Conservation (phyloP, 2,329 filamentous ascomycete species). For the Alternaria metachromatica region DNA sequence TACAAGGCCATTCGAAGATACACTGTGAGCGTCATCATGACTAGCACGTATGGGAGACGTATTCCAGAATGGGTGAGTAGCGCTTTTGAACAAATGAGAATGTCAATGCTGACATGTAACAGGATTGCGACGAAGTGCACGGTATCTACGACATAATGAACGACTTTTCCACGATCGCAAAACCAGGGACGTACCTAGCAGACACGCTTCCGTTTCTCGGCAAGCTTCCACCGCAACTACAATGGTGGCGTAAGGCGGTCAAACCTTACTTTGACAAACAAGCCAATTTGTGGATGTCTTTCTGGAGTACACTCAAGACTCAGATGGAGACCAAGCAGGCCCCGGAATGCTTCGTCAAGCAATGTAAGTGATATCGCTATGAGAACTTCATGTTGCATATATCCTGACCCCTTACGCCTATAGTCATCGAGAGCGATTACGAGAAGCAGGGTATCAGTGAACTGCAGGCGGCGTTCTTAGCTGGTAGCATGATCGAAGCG, state of each 20-base stretch:
- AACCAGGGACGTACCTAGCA: conserved; percentile 40
- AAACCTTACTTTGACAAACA: conserved; percentile 41
- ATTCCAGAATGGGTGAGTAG: conserved; percentile 41
- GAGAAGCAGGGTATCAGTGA: conserved; percentile 49
- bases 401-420: neutral
- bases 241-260: conserved; percentile 40
- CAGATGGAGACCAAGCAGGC: conserved; percentile 42
- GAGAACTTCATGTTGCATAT: rapidly evolving
- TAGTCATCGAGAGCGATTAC: conserved; percentile 39
- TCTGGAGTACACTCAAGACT: conserved; percentile 37
- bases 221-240: conserved; percentile 33
- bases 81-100: neutral
- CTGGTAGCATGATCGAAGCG: conserved; percentile 49
- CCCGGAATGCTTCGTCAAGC: conserved; percentile 47
- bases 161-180: conserved; percentile 40
- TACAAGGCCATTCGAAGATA: conserved; percentile 42
- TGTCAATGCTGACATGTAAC: neutral
- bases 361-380: conserved; percentile 5
- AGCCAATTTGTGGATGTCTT: conserved; percentile 42
- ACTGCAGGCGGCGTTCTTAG: conserved; percentile 45
- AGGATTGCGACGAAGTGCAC: conserved; percentile 43
- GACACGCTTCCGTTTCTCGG: conserved; percentile 41
- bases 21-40: conserved; percentile 47
- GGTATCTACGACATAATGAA: conserved; percentile 46
- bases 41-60: conserved; percentile 44